Evolutionary conservation across 116 monocot species (phyloP).

Genomic region (Cymodocea nodosa): DNA sequence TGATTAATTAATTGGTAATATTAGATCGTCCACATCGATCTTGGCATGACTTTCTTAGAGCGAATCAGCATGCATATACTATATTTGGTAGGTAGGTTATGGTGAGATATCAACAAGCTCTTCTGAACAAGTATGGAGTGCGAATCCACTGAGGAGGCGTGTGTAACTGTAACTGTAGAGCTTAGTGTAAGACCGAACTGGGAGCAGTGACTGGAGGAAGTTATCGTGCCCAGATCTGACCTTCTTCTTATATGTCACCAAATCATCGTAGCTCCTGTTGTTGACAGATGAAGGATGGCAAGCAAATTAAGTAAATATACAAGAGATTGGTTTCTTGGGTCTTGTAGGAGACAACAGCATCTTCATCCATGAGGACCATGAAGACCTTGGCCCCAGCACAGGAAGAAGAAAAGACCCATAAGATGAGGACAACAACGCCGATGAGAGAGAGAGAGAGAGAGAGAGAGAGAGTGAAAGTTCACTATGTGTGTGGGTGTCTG

Average conservation of each 20-base stretch:
- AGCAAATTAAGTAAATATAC: neutral
- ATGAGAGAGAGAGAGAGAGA: too few relatives aligned
- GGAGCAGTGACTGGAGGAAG: constrained; percentile 61
- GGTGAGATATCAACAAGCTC: neutral
- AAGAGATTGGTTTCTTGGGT: neutral
- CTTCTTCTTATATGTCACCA: constrained; percentile 46
- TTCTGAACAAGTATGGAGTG: constrained; percentile 43
- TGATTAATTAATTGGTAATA: too few relatives aligned
- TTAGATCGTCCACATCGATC: neutral
- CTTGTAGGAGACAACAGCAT: constrained; percentile 28
- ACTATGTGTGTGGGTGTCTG: too few relatives aligned
- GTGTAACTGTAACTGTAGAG: constrained; percentile 87
- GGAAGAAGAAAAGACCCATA: neutral
- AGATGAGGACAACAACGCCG: neutral
- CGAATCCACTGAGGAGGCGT: constrained; percentile 68
- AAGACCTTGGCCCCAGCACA: constrained; percentile 20
- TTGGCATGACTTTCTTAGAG: neutral
- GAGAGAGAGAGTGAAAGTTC: too few relatives aligned
- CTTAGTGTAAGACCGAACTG: constrained; percentile 50
- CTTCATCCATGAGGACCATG: constrained; percentile 46
- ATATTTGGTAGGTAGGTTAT: too few relatives aligned
- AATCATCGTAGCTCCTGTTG: constrained; percentile 32
- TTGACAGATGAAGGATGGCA: neutral
- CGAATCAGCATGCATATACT: too few relatives aligned
- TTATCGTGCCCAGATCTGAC: constrained; percentile 49